Conservation (phyloP, 2,329 filamentous ascomycete species). For the Claviceps capensis region DNA sequence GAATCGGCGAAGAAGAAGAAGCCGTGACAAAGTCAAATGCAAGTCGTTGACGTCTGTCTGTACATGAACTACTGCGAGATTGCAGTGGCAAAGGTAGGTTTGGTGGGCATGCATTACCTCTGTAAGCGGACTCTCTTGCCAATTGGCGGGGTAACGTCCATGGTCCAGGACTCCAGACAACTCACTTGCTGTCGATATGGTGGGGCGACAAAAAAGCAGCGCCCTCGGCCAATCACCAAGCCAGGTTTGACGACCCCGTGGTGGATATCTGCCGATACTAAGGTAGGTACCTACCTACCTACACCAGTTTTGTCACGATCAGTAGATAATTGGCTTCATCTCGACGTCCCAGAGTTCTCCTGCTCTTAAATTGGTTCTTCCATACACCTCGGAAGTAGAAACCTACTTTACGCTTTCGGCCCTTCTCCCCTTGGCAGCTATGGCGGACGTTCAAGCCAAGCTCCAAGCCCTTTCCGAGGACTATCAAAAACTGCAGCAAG, state of each 20-base stretch:
- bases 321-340: not conserved
- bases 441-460: constrained; percentile 62
- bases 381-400: not conserved
- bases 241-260: not conserved
- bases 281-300: not conserved
- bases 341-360: not conserved
- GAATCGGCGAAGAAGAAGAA: not conserved
- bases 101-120: not conserved
- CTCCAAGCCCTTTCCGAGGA: constrained; percentile 77
- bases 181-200: not conserved
- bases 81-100: not conserved
- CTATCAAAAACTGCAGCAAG: constrained; percentile 75
- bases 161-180: constrained; percentile 1
- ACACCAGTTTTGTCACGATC: not conserved
- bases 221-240: not conserved
- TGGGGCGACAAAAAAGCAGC: not conserved
- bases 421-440: constrained; percentile 17
- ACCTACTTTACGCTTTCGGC: not conserved
- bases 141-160: constrained; percentile 26
- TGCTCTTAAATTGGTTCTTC: not conserved
- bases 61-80: not conserved
- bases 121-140: not conserved
- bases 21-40: not conserved
- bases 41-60: not conserved
- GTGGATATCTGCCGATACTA: not conserved